phyloP scores from a whole-genome alignment of 2,329 filamentous ascomycete species.

The Ilyonectria robusta region DNA sequence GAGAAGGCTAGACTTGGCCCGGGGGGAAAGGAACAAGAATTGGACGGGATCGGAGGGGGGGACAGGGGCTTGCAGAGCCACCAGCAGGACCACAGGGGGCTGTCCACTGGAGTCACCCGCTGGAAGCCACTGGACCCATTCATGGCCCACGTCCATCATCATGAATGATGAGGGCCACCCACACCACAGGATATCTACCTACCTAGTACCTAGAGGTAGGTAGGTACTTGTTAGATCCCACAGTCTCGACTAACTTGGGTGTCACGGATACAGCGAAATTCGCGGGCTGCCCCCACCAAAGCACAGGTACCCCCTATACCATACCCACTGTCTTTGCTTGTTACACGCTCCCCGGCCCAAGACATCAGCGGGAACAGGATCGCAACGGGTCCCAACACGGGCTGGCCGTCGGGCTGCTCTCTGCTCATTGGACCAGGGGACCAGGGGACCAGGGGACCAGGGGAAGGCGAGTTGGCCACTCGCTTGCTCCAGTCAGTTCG shows the following conservation, averaged over 20 bases:
- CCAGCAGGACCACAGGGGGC: slow-evolving; percentile 6
- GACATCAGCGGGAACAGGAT: not conserved
- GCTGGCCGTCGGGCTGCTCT: slow-evolving; percentile 2
- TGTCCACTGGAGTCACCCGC: slow-evolving; percentile 19
- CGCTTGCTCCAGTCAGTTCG: not conserved
- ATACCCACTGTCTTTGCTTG: slow-evolving; percentile 9
- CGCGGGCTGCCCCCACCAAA: not conserved
- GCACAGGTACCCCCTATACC: slow-evolving; percentile 4
- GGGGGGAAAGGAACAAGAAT: slow-evolving; percentile 2
- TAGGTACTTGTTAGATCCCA: not conserved
- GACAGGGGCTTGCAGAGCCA: slow-evolving; percentile 21
- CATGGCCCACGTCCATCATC: slow-evolving; percentile 20
- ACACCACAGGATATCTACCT: slow-evolving; percentile 3
- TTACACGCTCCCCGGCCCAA: slow-evolving; percentile 10
- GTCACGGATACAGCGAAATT: slow-evolving; percentile 1
- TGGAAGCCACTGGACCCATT: slow-evolving; percentile 18
- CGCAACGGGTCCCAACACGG: slow-evolving; percentile 9
- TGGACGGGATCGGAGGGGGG: slow-evolving; percentile 17
- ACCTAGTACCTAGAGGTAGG: no score
- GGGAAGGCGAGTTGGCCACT: not conserved
- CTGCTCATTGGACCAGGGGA: not conserved
- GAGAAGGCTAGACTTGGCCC: not conserved
- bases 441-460: not conserved
- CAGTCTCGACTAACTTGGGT: not conserved
- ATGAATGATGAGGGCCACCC: slow-evolving; percentile 9